These are phyloP conservation scores for Pecoramyces ruminantium DNA, from an alignment of 192 early-diverging fungal genomes.

Conservation along the genomic window DNA sequence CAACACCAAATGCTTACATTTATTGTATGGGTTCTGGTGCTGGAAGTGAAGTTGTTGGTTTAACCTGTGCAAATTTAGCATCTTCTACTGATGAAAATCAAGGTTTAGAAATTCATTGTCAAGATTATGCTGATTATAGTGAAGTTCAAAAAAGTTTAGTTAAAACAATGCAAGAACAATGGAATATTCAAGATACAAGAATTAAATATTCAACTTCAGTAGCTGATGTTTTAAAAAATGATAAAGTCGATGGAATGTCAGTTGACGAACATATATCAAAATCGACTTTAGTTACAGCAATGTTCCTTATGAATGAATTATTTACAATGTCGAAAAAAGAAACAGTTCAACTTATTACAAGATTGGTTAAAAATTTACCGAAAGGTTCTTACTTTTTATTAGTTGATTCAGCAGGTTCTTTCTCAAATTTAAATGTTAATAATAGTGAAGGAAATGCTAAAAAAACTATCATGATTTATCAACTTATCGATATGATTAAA, in stretches of 20 bases:
- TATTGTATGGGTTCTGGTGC: slow-evolving; percentile 64
- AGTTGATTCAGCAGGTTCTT: slow-evolving; percentile 83
- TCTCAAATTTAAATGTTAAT: slow-evolving; percentile 59
- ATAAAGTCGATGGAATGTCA: slow-evolving; percentile 2
- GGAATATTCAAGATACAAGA: slow-evolving; percentile 21
- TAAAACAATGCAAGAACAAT: slow-evolving; percentile 24
- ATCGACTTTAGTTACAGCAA: slow-evolving; percentile 60
- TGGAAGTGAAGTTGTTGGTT: slow-evolving; percentile 68
- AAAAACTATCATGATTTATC: slow-evolving; percentile 73
- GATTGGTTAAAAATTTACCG: slow-evolving; percentile 41
- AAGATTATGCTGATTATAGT: slow-evolving; percentile 50
- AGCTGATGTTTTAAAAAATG: slow-evolving; percentile 36
- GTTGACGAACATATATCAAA: slow-evolving; percentile 22
- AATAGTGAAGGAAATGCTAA: slow-evolving; percentile 13
- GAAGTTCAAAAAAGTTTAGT: slow-evolving; percentile 32
- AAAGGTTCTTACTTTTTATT: slow-evolving; percentile 54
- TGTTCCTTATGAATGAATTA: slow-evolving; percentile 89
- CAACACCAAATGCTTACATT: slow-evolving; percentile 19
- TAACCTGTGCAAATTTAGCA: slow-evolving; percentile 38
- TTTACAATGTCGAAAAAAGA: slow-evolving; percentile 52
- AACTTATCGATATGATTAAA: slow-evolving; percentile 64
- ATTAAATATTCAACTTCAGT: slow-evolving; percentile 35
- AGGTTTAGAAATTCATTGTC: slow-evolving; percentile 10
- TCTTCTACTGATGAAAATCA: neutral
- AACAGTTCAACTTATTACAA: slow-evolving; percentile 60